Evolutionary conservation across 2,329 filamentous ascomycete species (phyloP).

Genomic region (Aschersonia sp.): DNA sequence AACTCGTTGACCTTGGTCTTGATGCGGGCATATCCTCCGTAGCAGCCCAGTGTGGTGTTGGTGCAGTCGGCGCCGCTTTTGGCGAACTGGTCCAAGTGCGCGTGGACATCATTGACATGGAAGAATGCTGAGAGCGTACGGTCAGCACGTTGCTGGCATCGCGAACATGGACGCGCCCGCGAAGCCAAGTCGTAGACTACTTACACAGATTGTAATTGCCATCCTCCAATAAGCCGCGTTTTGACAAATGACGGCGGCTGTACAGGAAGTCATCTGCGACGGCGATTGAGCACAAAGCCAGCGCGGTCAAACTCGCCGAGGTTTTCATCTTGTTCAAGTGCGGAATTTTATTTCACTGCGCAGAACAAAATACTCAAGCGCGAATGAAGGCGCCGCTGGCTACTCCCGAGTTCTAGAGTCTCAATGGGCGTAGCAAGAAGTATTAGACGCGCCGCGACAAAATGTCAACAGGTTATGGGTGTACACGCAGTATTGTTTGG

Average conservation of each 20-base stretch:
- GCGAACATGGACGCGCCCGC: not conserved
- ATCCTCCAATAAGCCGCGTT: conserved; percentile 3
- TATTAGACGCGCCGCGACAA: not conserved
- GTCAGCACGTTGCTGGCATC: not conserved
- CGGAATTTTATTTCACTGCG: not conserved
- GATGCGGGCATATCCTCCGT: conserved; percentile 49
- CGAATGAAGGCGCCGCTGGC: no score
- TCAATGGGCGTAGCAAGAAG: not conserved
- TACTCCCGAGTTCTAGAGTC: not conserved
- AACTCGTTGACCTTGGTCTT: conserved; percentile 44
- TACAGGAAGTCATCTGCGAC: conserved; percentile 3
- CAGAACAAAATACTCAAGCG: not conserved
- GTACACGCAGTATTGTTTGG: no score
- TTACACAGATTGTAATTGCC: conserved; percentile 5
- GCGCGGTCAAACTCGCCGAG: conserved; percentile 1
- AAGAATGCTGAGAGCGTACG: conserved; percentile 34
- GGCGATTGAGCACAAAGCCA: conserved; percentile 2
- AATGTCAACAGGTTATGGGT: not conserved
- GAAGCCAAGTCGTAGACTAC: not conserved
- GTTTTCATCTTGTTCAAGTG: not conserved
- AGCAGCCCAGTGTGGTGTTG: conserved; percentile 40
- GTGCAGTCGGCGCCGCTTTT: conserved; percentile 48
- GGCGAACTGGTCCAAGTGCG: conserved; percentile 49
- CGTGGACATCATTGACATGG: conserved; percentile 56
- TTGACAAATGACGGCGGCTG: conserved; percentile 2